These are phyloP conservation scores for Hypoxylon sp. DNA, from an alignment of 2,329 filamentous ascomycete species.

Conservation along the genomic window DNA sequence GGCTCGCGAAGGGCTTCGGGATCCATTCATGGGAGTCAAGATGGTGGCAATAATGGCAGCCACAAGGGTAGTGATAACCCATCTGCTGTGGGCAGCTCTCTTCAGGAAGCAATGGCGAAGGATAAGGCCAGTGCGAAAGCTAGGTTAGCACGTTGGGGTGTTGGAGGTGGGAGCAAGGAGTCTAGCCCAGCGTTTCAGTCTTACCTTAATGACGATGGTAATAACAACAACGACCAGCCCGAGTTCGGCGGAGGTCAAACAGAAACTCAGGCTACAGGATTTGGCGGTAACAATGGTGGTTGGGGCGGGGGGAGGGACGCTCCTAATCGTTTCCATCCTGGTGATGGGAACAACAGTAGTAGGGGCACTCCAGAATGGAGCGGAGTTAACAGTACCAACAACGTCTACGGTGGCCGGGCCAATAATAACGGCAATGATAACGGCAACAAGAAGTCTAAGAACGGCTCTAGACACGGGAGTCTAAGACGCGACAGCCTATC, in stretches of 20 bases:
- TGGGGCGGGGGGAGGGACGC: background rate
- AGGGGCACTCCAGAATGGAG: conserved; percentile 4
- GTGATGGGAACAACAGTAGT: conserved; percentile 2
- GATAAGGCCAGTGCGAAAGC: conserved; percentile 38
- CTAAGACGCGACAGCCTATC: background rate
- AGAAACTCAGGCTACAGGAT: background rate
- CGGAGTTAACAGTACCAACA: conserved; percentile 2
- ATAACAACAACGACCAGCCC: background rate
- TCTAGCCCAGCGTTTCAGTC: conserved; percentile 17
- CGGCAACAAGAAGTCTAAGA: conserved; percentile 6
- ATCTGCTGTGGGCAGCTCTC: background rate
- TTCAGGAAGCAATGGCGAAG: conserved; percentile 2
- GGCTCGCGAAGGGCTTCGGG: conserved; percentile 29
- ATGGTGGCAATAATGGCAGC: conserved; percentile 22
- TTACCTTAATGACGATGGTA: background rate
- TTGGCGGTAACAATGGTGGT: background rate
- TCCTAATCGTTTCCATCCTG: background rate
- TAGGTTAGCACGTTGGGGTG: conserved; percentile 30
- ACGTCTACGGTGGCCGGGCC: conserved; percentile 5
- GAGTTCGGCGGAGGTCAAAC: background rate
- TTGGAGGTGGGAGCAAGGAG: conserved; percentile 20
- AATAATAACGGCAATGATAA: conserved; percentile 3
- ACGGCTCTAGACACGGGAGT: background rate
- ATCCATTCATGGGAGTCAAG: conserved; percentile 12
- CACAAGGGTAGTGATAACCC: conserved; percentile 10